These are phyloP conservation scores for Lasiodiplodia theobromae DNA, from an alignment of 2,329 filamentous ascomycete genomes.

Conservation along the genomic window DNA sequence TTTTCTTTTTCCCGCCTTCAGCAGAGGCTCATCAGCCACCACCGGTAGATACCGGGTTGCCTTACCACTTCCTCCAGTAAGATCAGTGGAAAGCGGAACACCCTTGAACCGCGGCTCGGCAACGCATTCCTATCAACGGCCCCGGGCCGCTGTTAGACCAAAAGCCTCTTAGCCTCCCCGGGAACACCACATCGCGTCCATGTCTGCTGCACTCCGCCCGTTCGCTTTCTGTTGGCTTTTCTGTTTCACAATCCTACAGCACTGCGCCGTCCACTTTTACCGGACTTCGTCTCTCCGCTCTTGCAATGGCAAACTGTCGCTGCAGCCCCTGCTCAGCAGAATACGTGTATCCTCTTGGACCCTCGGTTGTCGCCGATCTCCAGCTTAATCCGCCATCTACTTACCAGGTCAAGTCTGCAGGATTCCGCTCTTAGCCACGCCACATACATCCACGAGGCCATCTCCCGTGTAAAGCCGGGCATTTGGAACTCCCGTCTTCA, in stretches of 20 bases:
- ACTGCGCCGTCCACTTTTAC: not conserved
- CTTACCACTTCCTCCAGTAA: not conserved
- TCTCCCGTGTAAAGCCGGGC: not conserved
- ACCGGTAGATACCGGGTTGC: slow-evolving; percentile 3
- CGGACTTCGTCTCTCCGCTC: slow-evolving; percentile 6
- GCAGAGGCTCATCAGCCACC: not conserved
- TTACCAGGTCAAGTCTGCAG: not conserved
- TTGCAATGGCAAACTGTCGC: not conserved
- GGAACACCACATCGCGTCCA: not conserved
- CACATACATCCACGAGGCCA: slow-evolving; percentile 4
- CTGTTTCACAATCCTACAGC: not conserved
- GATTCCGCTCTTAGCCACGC: not conserved
- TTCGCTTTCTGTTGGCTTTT: not conserved
- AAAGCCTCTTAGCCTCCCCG: not conserved
- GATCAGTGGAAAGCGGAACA: not conserved
- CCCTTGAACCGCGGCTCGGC: slow-evolving; percentile 13
- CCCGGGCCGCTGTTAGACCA: slow-evolving; percentile 19
- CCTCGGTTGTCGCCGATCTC: slow-evolving; percentile 12
- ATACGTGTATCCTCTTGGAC: slow-evolving; percentile 22
- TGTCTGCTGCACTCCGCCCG: not conserved
- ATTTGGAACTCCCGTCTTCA: not conserved
- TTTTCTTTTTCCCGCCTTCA: not conserved
- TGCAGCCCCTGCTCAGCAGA: slow-evolving; percentile 1
- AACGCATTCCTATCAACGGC: slow-evolving; percentile 23
- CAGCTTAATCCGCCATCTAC: not conserved